Evolutionary conservation across 2,329 filamentous ascomycete species (phyloP).

Genomic region (Thielaviopsis populi): DNA sequence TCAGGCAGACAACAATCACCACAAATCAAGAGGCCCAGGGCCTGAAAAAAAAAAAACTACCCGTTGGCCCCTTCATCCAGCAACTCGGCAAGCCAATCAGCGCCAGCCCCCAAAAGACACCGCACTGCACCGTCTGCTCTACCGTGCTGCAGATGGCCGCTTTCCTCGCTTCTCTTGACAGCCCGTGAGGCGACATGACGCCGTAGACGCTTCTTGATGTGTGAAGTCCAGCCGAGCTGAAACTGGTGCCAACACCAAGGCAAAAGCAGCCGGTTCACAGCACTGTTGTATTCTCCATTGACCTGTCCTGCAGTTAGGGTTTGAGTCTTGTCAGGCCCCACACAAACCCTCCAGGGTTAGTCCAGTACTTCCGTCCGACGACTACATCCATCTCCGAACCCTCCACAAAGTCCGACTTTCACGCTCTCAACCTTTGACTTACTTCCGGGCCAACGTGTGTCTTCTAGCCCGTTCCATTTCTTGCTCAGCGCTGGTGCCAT

Average conservation of each 20-base stretch:
- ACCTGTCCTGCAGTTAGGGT: too few relatives aligned
- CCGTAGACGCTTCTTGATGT: background rate
- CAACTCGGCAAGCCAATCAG: background rate
- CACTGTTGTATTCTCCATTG: too few relatives aligned
- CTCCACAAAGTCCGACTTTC: background rate
- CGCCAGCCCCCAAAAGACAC: background rate
- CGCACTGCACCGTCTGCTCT: too few relatives aligned
- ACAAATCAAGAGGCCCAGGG: too few relatives aligned
- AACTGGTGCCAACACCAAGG: background rate
- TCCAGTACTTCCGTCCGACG: too few relatives aligned
- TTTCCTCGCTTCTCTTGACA: background rate
- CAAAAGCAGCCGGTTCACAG: background rate
- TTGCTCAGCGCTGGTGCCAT: background rate
- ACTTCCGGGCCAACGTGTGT: background rate
- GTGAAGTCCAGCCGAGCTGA: constrained; percentile 2
- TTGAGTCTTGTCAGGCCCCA: background rate
- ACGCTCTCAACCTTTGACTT: background rate
- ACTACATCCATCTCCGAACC: background rate
- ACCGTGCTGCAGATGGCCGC: background rate
- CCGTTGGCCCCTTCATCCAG: too few relatives aligned
- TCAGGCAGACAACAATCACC: background rate
- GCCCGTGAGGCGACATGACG: background rate
- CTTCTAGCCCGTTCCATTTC: background rate
- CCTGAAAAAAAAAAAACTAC: too few relatives aligned
- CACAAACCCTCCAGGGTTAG: background rate